Evolutionary conservation across 805 yeast genomes (phyloP).

Genomic region (Nakazawaea ernobii): DNA sequence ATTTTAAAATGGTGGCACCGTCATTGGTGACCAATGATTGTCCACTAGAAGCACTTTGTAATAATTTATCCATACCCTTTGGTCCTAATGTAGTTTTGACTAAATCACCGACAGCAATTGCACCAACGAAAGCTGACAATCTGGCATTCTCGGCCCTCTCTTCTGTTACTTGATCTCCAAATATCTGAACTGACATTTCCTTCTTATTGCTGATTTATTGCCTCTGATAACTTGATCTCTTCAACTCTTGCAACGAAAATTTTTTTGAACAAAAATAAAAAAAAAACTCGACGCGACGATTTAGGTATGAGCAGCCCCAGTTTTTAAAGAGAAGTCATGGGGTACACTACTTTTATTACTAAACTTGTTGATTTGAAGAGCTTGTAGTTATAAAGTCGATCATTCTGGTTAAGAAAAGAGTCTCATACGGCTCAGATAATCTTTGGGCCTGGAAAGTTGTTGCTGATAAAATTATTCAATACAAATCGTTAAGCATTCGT

Average conservation of each 20-base stretch:
- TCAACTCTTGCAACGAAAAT: background rate
- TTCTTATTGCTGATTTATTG: background rate
- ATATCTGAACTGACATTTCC: constrained; percentile 73
- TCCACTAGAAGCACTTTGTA: constrained; percentile 81
- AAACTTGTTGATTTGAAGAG: no score
- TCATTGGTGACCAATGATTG: constrained; percentile 86
- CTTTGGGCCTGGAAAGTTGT: background rate
- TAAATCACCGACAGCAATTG: constrained; percentile 97
- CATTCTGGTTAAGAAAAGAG: no score
- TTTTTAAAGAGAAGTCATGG: background rate
- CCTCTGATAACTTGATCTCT: background rate
- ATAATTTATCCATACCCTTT: constrained; percentile 95
- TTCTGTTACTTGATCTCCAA: constrained; percentile 96
- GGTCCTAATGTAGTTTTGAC: constrained; percentile 96
- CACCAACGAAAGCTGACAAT: constrained; percentile 95
- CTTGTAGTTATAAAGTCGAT: no score
- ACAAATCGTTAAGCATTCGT: no score
- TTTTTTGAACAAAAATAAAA: constrained; percentile 2
- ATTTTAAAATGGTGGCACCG: constrained; percentile 93
- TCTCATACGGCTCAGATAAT: no score
- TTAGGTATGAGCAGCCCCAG: constrained; percentile 1
- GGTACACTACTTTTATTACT: constrained; percentile 2
- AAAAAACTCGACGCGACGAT: constrained; percentile 4
- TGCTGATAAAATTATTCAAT: no score
- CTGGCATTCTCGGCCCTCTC: constrained; percentile 98